These are phyloP conservation scores for Annulohypoxylon moriforme DNA, from an alignment of 495 filamentous ascomycete genomes.

Conservation along the genomic window DNA sequence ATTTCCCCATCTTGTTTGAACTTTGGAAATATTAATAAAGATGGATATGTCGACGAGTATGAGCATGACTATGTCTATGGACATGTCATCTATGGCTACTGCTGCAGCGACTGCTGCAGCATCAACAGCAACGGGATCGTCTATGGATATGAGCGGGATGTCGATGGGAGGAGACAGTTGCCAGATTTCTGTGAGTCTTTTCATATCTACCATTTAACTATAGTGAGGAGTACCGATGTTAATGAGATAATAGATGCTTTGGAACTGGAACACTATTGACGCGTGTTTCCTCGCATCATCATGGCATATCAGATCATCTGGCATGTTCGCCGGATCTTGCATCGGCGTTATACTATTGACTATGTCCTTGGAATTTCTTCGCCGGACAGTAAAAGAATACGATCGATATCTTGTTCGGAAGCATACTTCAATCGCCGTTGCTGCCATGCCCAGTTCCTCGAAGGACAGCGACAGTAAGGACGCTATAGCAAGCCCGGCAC, in stretches of 20 bases:
- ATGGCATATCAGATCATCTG: conserved; percentile 68
- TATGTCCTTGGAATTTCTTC: conserved; percentile 65
- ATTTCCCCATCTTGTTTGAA: not conserved
- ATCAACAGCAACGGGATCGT: conserved; percentile 17
- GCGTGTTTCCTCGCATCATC: conserved; percentile 69
- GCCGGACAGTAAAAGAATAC: conserved; percentile 70
- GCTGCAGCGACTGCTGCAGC: not conserved
- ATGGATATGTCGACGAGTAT: conserved; percentile 28
- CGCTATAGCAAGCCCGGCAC: not conserved
- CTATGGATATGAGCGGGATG: conserved; percentile 22
- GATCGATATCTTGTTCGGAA: conserved; percentile 67
- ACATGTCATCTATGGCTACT: conserved; percentile 6
- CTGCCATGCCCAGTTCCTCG: not conserved
- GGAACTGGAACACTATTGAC: conserved; percentile 76
- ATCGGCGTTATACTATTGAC: conserved; percentile 71
- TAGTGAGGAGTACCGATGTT: not conserved
- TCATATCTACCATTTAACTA: not conserved
- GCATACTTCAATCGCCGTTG: conserved; percentile 35
- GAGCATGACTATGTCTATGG: conserved; percentile 8
- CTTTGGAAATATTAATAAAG: not conserved
- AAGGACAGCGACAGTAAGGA: conserved; percentile 8
- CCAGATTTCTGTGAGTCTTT: conserved; percentile 23
- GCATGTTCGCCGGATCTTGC: conserved; percentile 72
- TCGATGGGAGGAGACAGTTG: conserved; percentile 12
- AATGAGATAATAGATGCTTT: conserved; percentile 66